Evolutionary conservation across 768 basidiomycete species (phyloP), one percentile per base, ranked within the genome.

Genomic region (Lactifluus rugatus): DNA sequence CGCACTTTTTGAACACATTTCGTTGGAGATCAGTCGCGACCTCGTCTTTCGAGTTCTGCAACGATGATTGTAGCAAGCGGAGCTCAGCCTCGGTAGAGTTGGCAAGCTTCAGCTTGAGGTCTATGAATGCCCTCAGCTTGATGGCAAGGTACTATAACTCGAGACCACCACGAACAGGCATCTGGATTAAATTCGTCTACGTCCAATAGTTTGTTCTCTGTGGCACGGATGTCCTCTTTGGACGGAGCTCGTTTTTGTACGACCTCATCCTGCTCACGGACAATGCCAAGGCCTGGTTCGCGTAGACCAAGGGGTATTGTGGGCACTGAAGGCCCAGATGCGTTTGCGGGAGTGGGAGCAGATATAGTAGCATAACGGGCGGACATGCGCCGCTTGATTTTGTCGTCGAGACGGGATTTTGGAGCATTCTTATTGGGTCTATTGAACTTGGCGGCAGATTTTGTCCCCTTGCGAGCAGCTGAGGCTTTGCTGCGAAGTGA

Each of bases 1-100:
- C 78, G 87, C 92, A 88, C 93, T 96, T 93, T 74, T 94, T 90
- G 77, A 96, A 96, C 0, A 98, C 94, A 66, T 87, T 96, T 61
- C 81, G 81, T 73, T 96, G 93, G 36, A 99, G 72, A 61, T 95
- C 89, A 6, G 81, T 73, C 2, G 85, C 81, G 2, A 88, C 89
- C 48, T 83, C 84, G 58, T 83, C 81, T 66, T 85, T 87, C 21
- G 85, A 78, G 5, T 75, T 72, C 49, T 79, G 83, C 31, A 95
- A 71, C 0, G 88, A 88, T 17, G 86, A 87, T 68, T 90, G 88
- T 48, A 92, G 74, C 0, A 81, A 79, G 69, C 78, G 81, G 41
- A 91, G 74, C 66, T 91, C 89, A 2, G 85, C 83, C 72, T 91
- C 88, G 0, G 88, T 91, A 17, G 89, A 92, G 69, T 89, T 91